Evolutionary conservation across 2,329 filamentous ascomycete genomes (phyloP).

Genomic region (Madurella mycetomatis): DNA sequence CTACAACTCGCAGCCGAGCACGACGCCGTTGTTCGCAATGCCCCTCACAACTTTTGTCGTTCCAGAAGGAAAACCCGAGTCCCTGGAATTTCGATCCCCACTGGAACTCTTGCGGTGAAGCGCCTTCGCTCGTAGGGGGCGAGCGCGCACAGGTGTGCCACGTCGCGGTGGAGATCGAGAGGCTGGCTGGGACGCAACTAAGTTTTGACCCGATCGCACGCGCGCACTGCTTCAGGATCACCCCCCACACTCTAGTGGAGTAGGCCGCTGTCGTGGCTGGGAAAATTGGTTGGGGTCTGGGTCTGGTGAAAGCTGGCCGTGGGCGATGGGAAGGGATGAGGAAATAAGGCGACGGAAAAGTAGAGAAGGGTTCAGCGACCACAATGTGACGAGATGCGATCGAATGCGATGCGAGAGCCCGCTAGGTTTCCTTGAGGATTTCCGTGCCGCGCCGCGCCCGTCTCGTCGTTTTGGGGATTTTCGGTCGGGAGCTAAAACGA

Average conservation of each 20-base stretch:
- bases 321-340: not conserved
- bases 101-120: constrained; percentile 4
- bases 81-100: not conserved
- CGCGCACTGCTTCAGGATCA: not conserved
- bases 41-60: no score
- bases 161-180: not conserved
- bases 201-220: not conserved
- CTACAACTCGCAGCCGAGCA: not conserved
- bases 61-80: not conserved
- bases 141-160: not conserved
- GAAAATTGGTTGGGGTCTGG: not conserved
- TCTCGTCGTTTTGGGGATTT: not conserved
- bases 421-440: not conserved
- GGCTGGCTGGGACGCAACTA: not conserved
- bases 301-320: not conserved
- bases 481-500: constrained; percentile 5
- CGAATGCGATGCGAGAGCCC: not conserved
- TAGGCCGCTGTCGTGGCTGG: not conserved
- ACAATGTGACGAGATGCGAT: not conserved
- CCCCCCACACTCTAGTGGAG: not conserved
- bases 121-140: not conserved
- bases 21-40: not conserved
- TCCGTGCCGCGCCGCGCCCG: constrained; percentile 5
- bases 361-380: not conserved
- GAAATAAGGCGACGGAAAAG: not conserved